phyloP scores from a whole-genome alignment of 2,329 filamentous ascomycete species.

The Lachnellula arida region DNA sequence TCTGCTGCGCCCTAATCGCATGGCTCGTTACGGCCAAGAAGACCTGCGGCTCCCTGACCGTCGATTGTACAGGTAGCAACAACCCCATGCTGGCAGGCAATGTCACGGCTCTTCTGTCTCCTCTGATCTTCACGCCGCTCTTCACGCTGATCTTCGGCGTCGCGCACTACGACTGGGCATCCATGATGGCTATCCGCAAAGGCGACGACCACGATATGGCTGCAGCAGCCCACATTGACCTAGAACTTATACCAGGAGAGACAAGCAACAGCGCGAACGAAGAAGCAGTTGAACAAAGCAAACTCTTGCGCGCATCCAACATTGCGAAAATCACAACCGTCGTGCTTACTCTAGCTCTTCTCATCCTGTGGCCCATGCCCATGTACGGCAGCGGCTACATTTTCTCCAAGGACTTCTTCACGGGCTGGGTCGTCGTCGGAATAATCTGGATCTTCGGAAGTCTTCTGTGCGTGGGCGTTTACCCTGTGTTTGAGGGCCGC shows the following conservation, averaged over 20 bases:
- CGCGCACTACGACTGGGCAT: slow-evolving; percentile 81
- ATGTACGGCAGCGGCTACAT: slow-evolving; percentile 82
- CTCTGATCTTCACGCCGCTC: slow-evolving; percentile 67
- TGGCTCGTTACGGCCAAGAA: slow-evolving; percentile 75
- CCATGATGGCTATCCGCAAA: slow-evolving; percentile 74
- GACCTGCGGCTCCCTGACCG: slow-evolving; percentile 62
- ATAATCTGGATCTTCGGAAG: slow-evolving; percentile 78
- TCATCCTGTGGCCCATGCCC: slow-evolving; percentile 88
- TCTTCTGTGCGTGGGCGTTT: slow-evolving; percentile 69
- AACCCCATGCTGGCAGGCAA: slow-evolving; percentile 86
- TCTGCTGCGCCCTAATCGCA: slow-evolving; percentile 63
- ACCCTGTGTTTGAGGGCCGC: slow-evolving; percentile 75
- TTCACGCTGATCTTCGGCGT: slow-evolving; percentile 60
- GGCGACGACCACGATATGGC: slow-evolving; percentile 74
- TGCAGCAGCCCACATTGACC: slow-evolving; percentile 56
- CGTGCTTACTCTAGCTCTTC: slow-evolving; percentile 61
- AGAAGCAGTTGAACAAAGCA: slow-evolving; percentile 37
- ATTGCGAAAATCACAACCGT: slow-evolving; percentile 49
- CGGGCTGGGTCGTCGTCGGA: slow-evolving; percentile 71
- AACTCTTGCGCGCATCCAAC: slow-evolving; percentile 49
- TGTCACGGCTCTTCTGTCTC: slow-evolving; percentile 74
- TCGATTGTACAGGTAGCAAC: slow-evolving; percentile 76
- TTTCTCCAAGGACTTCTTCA: slow-evolving; percentile 78
- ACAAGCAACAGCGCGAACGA: slow-evolving; percentile 34
- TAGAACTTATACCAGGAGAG: slow-evolving; percentile 58